Base-by-base conservation (phyloP, 148 eudicot genomes). In the Dysphania ambrosioides region DNA sequence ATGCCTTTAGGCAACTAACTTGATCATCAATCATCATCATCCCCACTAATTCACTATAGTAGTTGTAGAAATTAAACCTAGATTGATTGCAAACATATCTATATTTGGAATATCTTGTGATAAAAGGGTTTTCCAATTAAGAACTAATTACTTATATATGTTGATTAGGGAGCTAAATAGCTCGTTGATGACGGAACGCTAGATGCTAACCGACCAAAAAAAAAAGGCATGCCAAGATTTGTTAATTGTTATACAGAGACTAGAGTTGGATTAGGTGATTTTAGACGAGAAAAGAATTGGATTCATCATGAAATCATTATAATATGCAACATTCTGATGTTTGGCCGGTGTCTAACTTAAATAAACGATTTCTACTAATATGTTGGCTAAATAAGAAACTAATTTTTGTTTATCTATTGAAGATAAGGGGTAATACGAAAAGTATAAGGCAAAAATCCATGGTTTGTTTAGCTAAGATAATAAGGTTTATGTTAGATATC, bases 281-380 rank as follows among this genome's bases (percentile, higher is more conserved):
- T 53, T 44, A 38, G 19, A 53, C 78, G 73, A 77, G 68, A 61
- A 70, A 67, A 76, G 44, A 73, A 42, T 57, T 59, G 47, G n/a
- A n/a, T n/a, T n/a, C 70, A 81, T 72, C 44, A 31, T 56, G 8
- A 35, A 58, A 55, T 62, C 3, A 67, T 44, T 67, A 27, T 12
- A 60, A 13, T 40, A 78, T 59, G 32, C 26, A 67, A 35, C 10
- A 23, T 23, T 26, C 51, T 81, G 76, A 85, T 85, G 83, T 79
- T 77, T 49, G 85, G 88, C 55, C 88, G 88, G 88, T 72, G 75
- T 85, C 85, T 77, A 80, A 68, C 78, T 66, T 74, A 79, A 79
- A 68, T 63, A 67, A 78, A 64, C 64, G 58, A 71, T 34, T 61
- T 66, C 5, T 40, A 11, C 19, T 65, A 11, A 41, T 53, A 59